Conservation (phyloP, 2,329 filamentous ascomycete species). For the Amauroascus verrucosus region DNA sequence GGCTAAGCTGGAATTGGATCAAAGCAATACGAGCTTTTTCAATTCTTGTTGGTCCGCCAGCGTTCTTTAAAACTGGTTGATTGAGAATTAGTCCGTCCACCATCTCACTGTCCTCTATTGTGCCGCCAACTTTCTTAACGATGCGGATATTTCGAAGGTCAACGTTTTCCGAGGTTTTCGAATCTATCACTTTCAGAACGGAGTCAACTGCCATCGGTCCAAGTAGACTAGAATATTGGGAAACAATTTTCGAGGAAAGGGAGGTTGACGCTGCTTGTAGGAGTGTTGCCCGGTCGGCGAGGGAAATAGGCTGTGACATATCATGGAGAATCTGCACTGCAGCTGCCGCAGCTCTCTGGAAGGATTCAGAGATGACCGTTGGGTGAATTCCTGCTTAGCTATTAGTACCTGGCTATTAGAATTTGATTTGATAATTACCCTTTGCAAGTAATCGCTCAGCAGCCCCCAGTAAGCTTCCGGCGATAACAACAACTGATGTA, state of each 20-base stretch:
- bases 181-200: slow-evolving; percentile 88
- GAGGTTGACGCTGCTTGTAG: slow-evolving; percentile 96
- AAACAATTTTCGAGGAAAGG: slow-evolving; percentile 96
- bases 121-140: slow-evolving; percentile 94
- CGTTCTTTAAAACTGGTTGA: slow-evolving; percentile 87
- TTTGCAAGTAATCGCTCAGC: slow-evolving; percentile 84
- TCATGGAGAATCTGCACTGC: slow-evolving; percentile 83
- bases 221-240: slow-evolving; percentile 86
- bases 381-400: slow-evolving; percentile 61
- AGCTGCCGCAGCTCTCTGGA: slow-evolving; percentile 84
- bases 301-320: slow-evolving; percentile 88
- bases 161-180: slow-evolving; percentile 91
- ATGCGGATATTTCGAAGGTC: slow-evolving; percentile 94
- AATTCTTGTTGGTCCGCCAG: slow-evolving; percentile 79
- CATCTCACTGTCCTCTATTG: slow-evolving; percentile 97
- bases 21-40: slow-evolving; percentile 96
- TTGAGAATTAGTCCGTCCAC: slow-evolving; percentile 88
- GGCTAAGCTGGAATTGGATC: slow-evolving; percentile 97
- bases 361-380: slow-evolving; percentile 93
- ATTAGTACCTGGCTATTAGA: not conserved
- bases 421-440: slow-evolving; percentile 38
- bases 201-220: slow-evolving; percentile 98
- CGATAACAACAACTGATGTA: slow-evolving; percentile 95
- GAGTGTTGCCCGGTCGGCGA: slow-evolving; percentile 78
- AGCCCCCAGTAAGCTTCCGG: slow-evolving; percentile 84